These are phyloP conservation scores for Beta corolliflora DNA, from an alignment of 179 eudicot genomes.

Conservation along the genomic window DNA sequence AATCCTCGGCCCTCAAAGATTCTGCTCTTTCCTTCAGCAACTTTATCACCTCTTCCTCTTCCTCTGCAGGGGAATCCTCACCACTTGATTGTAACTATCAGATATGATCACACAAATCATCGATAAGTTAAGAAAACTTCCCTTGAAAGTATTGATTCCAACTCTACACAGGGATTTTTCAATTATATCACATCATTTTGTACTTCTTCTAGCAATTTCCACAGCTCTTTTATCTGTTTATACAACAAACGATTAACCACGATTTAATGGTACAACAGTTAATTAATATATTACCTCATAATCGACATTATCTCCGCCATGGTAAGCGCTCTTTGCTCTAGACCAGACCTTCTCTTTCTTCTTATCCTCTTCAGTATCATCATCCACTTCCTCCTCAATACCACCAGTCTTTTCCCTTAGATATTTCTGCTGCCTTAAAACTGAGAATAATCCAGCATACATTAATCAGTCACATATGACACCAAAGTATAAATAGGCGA, in stretches of 20 bases:
- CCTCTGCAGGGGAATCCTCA: conserved; percentile 60
- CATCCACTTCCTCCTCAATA: conserved; percentile 67
- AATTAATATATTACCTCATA: conserved; percentile 41
- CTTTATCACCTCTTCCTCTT: conserved; percentile 71
- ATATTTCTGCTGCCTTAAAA: conserved; percentile 55
- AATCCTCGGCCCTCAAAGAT: conserved; percentile 58
- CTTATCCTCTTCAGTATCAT: conserved; percentile 70
- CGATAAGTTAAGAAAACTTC: not conserved
- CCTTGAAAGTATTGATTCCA: not conserved
- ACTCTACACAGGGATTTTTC: not conserved
- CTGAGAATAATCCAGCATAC: conserved; percentile 36
- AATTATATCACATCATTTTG: not conserved
- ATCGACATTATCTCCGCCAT: conserved; percentile 51
- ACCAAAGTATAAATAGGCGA: not conserved
- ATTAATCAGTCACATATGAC: conserved; percentile 15
- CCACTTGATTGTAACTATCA: conserved; percentile 66
- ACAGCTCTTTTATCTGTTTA: not conserved
- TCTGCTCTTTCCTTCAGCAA: conserved; percentile 59
- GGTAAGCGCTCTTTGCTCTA: conserved; percentile 37
- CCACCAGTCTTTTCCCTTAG: conserved; percentile 59
- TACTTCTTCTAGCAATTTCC: not conserved
- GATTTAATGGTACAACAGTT: not conserved
- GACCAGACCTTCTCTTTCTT: conserved; percentile 54
- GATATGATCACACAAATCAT: conserved; percentile 7
- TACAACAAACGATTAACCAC: not conserved